These are phyloP conservation scores for Rhodotorula sp. DNA, from an alignment of 1,284 basidiomycete species.

Conservation along the genomic window DNA sequence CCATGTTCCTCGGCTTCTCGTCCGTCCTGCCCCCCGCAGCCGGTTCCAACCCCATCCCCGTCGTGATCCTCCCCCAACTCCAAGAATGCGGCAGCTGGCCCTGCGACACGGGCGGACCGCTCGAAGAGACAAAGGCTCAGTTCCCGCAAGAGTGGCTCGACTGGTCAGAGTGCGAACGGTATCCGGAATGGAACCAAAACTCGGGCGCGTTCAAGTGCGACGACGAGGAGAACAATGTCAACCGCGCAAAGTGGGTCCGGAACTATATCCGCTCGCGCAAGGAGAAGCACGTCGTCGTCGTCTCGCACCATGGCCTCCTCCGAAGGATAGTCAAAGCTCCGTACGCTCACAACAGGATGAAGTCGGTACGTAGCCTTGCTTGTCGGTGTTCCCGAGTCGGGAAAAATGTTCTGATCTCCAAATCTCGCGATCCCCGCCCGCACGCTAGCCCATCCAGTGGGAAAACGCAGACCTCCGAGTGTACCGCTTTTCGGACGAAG, in stretches of 20 bases:
- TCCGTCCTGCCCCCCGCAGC: conserved; percentile 12
- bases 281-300: conserved; percentile 30
- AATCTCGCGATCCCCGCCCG: too few relatives aligned
- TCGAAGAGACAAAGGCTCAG: conserved; percentile 18
- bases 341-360: conserved; percentile 24
- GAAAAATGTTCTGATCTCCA: too few relatives aligned
- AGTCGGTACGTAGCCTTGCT: conserved; percentile 10
- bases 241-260: conserved; percentile 34
- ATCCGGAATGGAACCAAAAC: conserved; percentile 38
- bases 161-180: conserved; percentile 22
- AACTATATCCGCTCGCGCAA: conserved; percentile 22
- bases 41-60: conserved; percentile 3
- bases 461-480: conserved; percentile 35
- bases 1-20: conserved; percentile 32
- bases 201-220: conserved; percentile 22
- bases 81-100: conserved; percentile 35
- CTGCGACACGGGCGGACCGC: conserved; percentile 32
- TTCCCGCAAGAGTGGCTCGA: conserved; percentile 30
- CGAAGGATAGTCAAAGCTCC: conserved; percentile 32
- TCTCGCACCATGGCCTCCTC: conserved; percentile 34
- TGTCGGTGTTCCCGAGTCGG: background rate
- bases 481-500: conserved; percentile 28
- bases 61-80: conserved; percentile 32
- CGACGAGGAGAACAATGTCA: conserved; percentile 29
- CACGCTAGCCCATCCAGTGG: conserved; percentile 27